Evolutionary conservation across 176 grass and related monocot species (phyloP).

Genomic region (Urochloa ruziziensis): DNA sequence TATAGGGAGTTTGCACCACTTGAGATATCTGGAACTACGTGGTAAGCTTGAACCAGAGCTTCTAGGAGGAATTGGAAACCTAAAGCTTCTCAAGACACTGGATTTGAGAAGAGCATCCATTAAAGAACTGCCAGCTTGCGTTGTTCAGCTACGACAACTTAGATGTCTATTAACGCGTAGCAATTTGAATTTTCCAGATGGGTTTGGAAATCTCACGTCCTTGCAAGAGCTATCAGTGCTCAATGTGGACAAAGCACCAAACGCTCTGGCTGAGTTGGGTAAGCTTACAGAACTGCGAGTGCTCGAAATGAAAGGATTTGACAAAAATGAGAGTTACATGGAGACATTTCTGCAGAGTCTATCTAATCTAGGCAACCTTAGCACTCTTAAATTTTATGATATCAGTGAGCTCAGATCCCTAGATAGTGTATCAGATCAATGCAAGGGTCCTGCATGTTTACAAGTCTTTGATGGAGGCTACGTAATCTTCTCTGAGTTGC

Average conservation of each 20-base stretch:
- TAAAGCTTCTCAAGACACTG: neutral
- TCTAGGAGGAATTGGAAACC: neutral
- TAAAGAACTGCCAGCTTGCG: neutral
- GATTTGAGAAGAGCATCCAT: rapidly evolving
- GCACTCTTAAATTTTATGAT: neutral
- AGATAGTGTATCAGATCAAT: neutral
- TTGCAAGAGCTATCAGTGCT: neutral
- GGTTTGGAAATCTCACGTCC: neutral
- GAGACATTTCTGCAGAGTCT: neutral
- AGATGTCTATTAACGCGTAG: neutral
- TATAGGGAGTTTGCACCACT: neutral
- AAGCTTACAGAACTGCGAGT: neutral
- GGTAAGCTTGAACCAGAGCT: neutral
- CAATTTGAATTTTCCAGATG: neutral
- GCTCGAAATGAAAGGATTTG: neutral
- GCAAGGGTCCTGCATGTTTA: neutral
- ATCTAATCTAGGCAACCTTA: neutral
- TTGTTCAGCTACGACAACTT: neutral
- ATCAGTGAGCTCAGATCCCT: rapidly evolving
- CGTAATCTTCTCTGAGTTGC: neutral
- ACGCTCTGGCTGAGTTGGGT: neutral
- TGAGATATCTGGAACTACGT: neutral
- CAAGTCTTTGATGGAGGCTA: rapidly evolving
- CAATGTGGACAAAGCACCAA: neutral
- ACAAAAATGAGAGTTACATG: neutral